Conservation (phyloP, 345 rosid genomes). For the Boechera stricta region DNA sequence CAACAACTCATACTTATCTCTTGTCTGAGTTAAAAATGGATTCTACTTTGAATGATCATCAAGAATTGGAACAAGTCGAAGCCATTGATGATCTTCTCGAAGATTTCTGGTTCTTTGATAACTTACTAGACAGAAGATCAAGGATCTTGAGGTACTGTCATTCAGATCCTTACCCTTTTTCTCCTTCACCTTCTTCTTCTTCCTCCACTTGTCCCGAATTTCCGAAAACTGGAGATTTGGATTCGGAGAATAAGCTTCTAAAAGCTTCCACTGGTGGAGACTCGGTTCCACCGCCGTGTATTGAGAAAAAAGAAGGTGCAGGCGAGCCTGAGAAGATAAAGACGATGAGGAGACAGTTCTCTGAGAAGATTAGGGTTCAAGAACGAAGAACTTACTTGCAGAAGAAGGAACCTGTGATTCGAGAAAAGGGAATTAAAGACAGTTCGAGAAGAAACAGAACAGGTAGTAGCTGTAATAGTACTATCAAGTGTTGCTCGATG, state of each 20-base stretch:
- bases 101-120: conserved; percentile 77
- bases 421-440: conserved; percentile 36
- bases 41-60: conserved; percentile 33
- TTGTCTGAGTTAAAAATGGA: conserved; percentile 41
- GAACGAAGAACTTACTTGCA: conserved; percentile 42
- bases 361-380: conserved; percentile 48
- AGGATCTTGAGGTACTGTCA: conserved; percentile 59
- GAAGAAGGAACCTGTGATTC: conserved; percentile 30
- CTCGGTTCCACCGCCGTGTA: conserved; percentile 41
- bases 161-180: conserved; percentile 69
- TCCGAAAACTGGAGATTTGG: conserved; percentile 23
- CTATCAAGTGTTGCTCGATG: conserved; percentile 13
- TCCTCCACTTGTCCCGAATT: conserved; percentile 25
- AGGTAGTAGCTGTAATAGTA: neutral
- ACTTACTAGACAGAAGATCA: conserved; percentile 50
- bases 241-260: conserved; percentile 25
- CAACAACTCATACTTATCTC: conserved; percentile 38
- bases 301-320: conserved; percentile 39
- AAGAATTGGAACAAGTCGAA: conserved; percentile 44
- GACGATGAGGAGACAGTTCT: conserved; percentile 50
- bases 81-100: conserved; percentile 69
- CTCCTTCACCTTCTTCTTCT: conserved; percentile 31
- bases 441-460: conserved; percentile 30
- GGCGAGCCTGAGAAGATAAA: conserved; percentile 37
- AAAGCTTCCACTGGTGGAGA: conserved; percentile 28